Conservation (phyloP, 768 basidiomycete genomes). For the Hygrophoropsis aurantiaca region DNA sequence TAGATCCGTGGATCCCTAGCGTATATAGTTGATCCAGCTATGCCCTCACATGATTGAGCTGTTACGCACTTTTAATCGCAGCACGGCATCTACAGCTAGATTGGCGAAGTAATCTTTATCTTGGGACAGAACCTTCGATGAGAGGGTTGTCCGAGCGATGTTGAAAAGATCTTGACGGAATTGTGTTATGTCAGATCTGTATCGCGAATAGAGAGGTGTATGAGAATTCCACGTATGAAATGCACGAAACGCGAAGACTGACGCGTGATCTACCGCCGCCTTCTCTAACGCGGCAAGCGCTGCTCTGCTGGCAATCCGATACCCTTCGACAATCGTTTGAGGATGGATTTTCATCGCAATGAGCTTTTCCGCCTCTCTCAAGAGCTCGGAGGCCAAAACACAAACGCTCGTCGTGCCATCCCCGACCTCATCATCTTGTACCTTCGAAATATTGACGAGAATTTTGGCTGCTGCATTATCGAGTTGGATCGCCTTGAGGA, state of each 20-base stretch:
- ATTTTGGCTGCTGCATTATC: conserved; percentile 99
- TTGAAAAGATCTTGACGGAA: conserved; percentile 94
- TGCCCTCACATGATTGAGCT: background rate
- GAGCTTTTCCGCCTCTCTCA: conserved; percentile 94
- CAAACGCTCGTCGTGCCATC: conserved; percentile 94
- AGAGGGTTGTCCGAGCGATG: conserved; percentile 93
- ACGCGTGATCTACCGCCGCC: conserved; percentile 84
- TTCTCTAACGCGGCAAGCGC: conserved; percentile 83
- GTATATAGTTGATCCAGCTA: too few relatives aligned
- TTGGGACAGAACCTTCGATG: conserved; percentile 93
- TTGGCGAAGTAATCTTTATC: conserved; percentile 99
- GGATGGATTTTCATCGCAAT: conserved; percentile 93
- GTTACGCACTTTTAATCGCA: conserved; percentile 74
- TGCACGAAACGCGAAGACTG: conserved; percentile 28
- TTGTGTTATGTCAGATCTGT: conserved; percentile 63
- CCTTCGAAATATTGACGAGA: conserved; percentile 98
- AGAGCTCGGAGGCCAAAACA: conserved; percentile 86
- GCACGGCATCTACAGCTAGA: conserved; percentile 94
- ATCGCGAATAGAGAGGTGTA: background rate
- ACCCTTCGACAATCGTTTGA: conserved; percentile 97
- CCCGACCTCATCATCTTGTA: conserved; percentile 99
- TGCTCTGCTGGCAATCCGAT: conserved; percentile 84
- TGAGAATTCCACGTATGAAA: conserved; percentile 2
- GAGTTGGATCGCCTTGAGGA: conserved; percentile 94
- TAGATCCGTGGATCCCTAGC: conserved; percentile 89